Conservation (phyloP, 176 grass and related monocot species). For the Pontederia paniculata region DNA sequence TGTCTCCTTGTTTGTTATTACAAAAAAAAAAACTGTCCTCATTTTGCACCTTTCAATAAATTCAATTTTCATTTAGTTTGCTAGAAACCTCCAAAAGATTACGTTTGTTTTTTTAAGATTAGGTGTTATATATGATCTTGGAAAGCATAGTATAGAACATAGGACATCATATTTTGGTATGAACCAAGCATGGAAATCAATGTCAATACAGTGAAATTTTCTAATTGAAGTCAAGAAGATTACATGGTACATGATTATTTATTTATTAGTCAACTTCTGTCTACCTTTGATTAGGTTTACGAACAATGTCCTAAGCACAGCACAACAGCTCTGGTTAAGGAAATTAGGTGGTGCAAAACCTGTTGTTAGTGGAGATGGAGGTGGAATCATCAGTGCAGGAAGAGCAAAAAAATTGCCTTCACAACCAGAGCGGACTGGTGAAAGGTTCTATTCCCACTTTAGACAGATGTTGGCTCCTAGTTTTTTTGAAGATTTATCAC, state of each 20-base stretch:
- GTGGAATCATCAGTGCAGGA: conserved; percentile 92
- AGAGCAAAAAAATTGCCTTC: conserved; percentile 52
- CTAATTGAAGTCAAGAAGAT: too few relatives aligned
- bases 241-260: neutral
- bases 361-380: conserved; percentile 45
- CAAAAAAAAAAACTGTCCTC: too few relatives aligned
- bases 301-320: conserved; percentile 90
- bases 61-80: too few relatives aligned
- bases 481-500: neutral
- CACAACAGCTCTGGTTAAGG: conserved; percentile 87
- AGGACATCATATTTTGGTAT: too few relatives aligned
- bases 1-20: too few relatives aligned
- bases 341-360: conserved; percentile 97
- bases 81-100: too few relatives aligned
- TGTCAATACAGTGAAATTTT: too few relatives aligned
- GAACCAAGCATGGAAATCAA: too few relatives aligned
- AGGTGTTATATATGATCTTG: too few relatives aligned
- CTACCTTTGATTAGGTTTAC: conserved; percentile 60
- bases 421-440: conserved; percentile 37
- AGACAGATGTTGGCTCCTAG: neutral
- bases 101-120: too few relatives aligned
- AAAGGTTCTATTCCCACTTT: conserved; percentile 38
- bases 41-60: too few relatives aligned
- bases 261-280: conserved; percentile 2
- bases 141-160: too few relatives aligned